Evolutionary conservation across 768 basidiomycete genomes (phyloP), one percentile per base, ranked within the genome.

Genomic region (Tylopilus vinaceipallidus): DNA sequence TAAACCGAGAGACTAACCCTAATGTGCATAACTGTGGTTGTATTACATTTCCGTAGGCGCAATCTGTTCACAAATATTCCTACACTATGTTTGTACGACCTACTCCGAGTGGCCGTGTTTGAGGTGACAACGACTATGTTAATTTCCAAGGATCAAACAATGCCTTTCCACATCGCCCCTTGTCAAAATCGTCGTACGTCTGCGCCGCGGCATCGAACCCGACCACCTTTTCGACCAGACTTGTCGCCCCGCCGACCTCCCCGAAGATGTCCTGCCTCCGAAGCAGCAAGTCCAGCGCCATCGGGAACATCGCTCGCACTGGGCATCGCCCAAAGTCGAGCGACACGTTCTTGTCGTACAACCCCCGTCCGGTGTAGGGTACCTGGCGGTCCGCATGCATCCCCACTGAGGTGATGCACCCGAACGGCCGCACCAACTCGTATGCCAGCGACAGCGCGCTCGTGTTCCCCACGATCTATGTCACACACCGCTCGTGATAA

Each of bases 301-400:
- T 65, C 10, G 84, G 84, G 57, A 91, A 83, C 78, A 90, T 81
- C 1, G 88, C 81, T 13, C 85, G 80, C 5, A 88, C 87, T 14
- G 88, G 89, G 56, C 88, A 91, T 9, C 88, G 80, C 9, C 90
- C 90, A 62, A 91, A 91, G 58, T 88, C 84, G 22, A 89, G 72
- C 1, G 84, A 86, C 7, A 89, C 76, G 64, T 91, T 91, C 69
- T 88, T 88, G 73, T 83, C 73, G 66, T 91, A 91, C 48, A 84
- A 61, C 36, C 83, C 72, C 6, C 62, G 60, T 19, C 78, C 76
- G 11, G 75, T 80, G 56, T 83, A 80, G 2, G 84, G 84, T 33
- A 87, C 55, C 19, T 65, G 73, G 1, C 69, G 70, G 42, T 67
- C 73, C 47, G 81, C 77, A 50, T 89, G 86, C 10, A 86, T 85